A percentile compares a stretch with the other conserved stretches of the same genome.
Conservation (phyloP, 2,329 filamentous ascomycete genomes). For the Chaetomium sp. region DNA sequence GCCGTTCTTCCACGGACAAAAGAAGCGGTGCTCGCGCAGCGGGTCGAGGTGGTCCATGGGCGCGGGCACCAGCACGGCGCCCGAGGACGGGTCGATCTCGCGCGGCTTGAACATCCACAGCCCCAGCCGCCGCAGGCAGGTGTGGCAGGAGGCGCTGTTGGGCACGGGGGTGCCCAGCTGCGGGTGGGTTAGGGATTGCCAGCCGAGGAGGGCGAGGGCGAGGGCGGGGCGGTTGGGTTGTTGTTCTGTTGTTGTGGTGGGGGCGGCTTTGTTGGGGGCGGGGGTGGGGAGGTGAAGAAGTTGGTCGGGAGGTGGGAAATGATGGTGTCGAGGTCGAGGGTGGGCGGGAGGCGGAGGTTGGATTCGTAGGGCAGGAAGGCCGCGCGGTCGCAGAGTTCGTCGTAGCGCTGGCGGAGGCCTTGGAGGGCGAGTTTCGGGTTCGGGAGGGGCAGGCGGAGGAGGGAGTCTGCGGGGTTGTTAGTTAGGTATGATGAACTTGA, state of each 20-base stretch:
- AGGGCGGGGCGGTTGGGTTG: conserved; percentile 54
- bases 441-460: conserved; percentile 64
- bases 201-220: conserved; percentile 71
- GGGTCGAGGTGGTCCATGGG: conserved; percentile 70
- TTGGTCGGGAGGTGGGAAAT: conserved; percentile 53
- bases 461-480: conserved; percentile 50
- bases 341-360: conserved; percentile 60
- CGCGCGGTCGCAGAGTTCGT: conserved; percentile 58
- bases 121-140: conserved; percentile 84
- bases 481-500: neutral
- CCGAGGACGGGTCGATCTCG: conserved; percentile 58
- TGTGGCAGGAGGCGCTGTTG: conserved; percentile 76
- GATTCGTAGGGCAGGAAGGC: conserved; percentile 63
- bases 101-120: conserved; percentile 92
- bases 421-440: conserved; percentile 62
- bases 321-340: conserved; percentile 53
- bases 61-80: conserved; percentile 57
- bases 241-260: conserved; percentile 3
- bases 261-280: conserved; percentile 32
- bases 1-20: conserved; percentile 77
- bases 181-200: conserved; percentile 65
- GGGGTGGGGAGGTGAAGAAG: conserved; percentile 55
- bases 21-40: conserved; percentile 74
- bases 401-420: conserved; percentile 64
- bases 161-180: conserved; percentile 56